Conservation (phyloP, 2,329 filamentous ascomycete genomes). For the Monosporascus sp. region DNA sequence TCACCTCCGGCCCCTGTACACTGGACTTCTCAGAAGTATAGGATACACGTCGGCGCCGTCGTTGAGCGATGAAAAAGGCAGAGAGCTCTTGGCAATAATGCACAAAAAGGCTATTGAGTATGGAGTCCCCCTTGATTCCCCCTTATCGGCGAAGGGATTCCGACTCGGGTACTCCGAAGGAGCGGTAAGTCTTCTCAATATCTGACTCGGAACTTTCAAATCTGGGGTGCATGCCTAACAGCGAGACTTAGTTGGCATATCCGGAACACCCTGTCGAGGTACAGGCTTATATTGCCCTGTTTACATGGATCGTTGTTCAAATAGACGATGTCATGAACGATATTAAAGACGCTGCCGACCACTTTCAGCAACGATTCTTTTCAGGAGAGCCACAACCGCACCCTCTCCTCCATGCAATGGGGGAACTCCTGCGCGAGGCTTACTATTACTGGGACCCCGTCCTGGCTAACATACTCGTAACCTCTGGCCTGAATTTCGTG, state of each 20-base stretch:
- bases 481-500: constrained; percentile 15
- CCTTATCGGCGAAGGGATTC: constrained; percentile 13
- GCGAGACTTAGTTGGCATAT: constrained; percentile 11
- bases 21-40: not conserved
- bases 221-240: not conserved
- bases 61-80: constrained; percentile 26
- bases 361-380: constrained; percentile 13
- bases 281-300: constrained; percentile 15
- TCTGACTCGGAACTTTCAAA: not conserved
- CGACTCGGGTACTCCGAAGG: constrained; percentile 12
- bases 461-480: constrained; percentile 10
- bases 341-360: constrained; percentile 10
- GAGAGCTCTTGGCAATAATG: constrained; percentile 19
- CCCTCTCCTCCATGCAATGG: constrained; percentile 10
- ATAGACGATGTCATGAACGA: constrained; percentile 15
- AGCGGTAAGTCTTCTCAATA: constrained; percentile 4
- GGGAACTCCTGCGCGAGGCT: constrained; percentile 9
- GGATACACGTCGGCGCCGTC: constrained; percentile 14
- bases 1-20: not conserved
- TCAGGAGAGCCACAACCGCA: constrained; percentile 13
- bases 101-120: constrained; percentile 12
- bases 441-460: constrained; percentile 13
- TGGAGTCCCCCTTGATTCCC: constrained; percentile 12
- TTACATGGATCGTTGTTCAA: constrained; percentile 17
- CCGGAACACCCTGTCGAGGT: constrained; percentile 10